A percentile compares a stretch with the other conserved stretches of the same genome.
Conservation (phyloP, 495 filamentous ascomycete genomes). For the Penicillium silybi region DNA sequence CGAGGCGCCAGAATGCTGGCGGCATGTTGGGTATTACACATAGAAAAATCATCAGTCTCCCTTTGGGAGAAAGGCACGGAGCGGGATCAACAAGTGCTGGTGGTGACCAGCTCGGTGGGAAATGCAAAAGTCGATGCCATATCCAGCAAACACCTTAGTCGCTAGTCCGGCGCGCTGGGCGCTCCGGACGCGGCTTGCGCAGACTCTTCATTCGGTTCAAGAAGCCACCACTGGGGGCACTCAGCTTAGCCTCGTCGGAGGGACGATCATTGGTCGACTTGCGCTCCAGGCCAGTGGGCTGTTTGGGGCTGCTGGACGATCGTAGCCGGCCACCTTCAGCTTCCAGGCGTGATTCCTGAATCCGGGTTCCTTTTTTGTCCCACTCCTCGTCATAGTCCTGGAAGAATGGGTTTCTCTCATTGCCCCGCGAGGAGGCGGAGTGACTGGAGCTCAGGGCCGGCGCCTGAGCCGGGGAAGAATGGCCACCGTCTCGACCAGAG, state of each 20-base stretch:
- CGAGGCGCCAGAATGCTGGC: slow-evolving; percentile 11
- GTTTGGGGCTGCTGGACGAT: slow-evolving; percentile 62
- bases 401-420: slow-evolving; percentile 83
- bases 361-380: slow-evolving; percentile 62
- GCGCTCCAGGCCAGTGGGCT: slow-evolving; percentile 56
- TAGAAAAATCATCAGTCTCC: slow-evolving; percentile 21
- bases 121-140: slow-evolving; percentile 2
- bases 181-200: slow-evolving; percentile 54
- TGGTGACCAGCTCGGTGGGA: background rate
- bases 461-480: slow-evolving; percentile 33
- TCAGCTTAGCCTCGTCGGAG: slow-evolving; percentile 39
- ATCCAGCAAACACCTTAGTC: slow-evolving; percentile 14
- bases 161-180: slow-evolving; percentile 43
- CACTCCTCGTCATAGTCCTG: slow-evolving; percentile 73
- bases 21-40: slow-evolving; percentile 30
- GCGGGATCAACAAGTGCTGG: background rate
- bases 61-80: slow-evolving; percentile 1
- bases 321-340: slow-evolving; percentile 39
- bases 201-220: slow-evolving; percentile 85
- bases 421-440: slow-evolving; percentile 27
- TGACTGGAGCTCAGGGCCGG: slow-evolving; percentile 25
- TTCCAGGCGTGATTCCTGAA: slow-evolving; percentile 50
- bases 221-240: slow-evolving; percentile 58
- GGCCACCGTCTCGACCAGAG: slow-evolving; percentile 32
- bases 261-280: slow-evolving; percentile 64